phyloP scores from a whole-genome alignment of 2,329 filamentous ascomycete genomes.

The Sporothrix protearum region DNA sequence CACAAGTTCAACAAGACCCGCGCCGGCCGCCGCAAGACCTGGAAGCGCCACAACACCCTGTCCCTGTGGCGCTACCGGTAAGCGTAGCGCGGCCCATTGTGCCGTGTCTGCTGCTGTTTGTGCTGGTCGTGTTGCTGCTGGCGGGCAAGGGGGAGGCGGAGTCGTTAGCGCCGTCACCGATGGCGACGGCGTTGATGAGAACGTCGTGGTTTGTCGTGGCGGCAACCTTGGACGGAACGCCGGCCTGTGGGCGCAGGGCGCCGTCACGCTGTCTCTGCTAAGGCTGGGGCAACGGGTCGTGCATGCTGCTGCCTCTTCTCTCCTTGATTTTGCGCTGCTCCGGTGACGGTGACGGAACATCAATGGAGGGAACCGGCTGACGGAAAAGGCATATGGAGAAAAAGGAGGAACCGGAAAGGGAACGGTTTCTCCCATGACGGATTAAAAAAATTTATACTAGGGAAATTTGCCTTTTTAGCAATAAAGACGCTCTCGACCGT shows the following conservation, averaged over 20 bases:
- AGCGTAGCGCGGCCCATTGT: conserved; percentile 31
- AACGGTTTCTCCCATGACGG: conserved; percentile 6
- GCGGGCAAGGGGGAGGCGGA: neutral
- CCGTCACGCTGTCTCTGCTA: neutral
- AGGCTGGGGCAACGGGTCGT: neutral
- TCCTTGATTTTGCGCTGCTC: neutral
- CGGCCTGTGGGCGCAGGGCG: neutral
- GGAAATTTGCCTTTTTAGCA: conserved; percentile 10
- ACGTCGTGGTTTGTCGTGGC: conserved; percentile 22
- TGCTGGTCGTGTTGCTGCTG: neutral
- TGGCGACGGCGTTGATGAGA: conserved; percentile 25
- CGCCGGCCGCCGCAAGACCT: conserved; percentile 98
- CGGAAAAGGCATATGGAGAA: neutral
- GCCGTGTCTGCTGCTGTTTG: neutral
- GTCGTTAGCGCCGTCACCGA: conserved; percentile 20
- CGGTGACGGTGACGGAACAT: neutral
- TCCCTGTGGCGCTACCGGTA: conserved; percentile 98
- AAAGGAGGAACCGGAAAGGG: conserved; percentile 7
- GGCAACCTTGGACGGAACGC: conserved; percentile 16
- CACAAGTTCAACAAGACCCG: conserved; percentile 99
- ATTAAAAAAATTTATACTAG: neutral
- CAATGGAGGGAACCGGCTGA: neutral
- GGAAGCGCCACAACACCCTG: conserved; percentile 99
- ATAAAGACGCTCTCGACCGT: neutral
- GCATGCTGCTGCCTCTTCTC: neutral